Evolutionary conservation across 768 basidiomycete genomes (phyloP), one percentile per base, ranked within the genome.

Genomic region (Phylloporus sp.): DNA sequence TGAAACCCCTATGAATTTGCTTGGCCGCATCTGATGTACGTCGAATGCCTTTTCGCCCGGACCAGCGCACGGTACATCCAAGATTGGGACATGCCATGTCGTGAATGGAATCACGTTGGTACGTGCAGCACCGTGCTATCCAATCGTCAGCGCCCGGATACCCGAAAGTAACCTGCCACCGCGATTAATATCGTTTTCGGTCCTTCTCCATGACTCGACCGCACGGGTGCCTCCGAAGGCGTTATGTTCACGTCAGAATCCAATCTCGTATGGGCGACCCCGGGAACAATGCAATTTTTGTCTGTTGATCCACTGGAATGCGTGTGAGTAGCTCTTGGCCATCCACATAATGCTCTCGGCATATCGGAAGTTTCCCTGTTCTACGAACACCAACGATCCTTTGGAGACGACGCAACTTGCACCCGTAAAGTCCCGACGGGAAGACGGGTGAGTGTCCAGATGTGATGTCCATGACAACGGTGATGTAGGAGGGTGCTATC

Each of bases 381-480:
- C 28, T n/a, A n/a, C n/a, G n/a, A n/a, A n/a, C n/a, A n/a, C n/a
- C n/a, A n/a, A 9, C 7, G 13, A 29, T 14, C 28, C 28, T 21
- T 5, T 24, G 15, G 21, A 23, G n/a, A 3, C n/a, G 27, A 18
- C 31, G 7, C 5, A 24, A 15, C 22, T 5, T 20, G 27, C 26
- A 38, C 23, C 43, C 34, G 29, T 32, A 23, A 23, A 29, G 24
- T 3, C n/a, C 38, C 36, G 38, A 36, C 9, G 20, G 42, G 31
- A 34, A 4, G 21, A 36, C 22, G 33, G 33, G 13, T 22, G 20
- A 9, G 28, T 31, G 20, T 21, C 14, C 0, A 22, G 18, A 34
- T 15, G 9, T 23, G 28, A 37, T 44, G 20, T 52, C 50, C 52
- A 47, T 53, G 36, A 28, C 39, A 53, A 48, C 50, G 22, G n/a